Base-by-base conservation (phyloP, 176 grass and related monocot genomes). In the Cenchrus purpureus region DNA sequence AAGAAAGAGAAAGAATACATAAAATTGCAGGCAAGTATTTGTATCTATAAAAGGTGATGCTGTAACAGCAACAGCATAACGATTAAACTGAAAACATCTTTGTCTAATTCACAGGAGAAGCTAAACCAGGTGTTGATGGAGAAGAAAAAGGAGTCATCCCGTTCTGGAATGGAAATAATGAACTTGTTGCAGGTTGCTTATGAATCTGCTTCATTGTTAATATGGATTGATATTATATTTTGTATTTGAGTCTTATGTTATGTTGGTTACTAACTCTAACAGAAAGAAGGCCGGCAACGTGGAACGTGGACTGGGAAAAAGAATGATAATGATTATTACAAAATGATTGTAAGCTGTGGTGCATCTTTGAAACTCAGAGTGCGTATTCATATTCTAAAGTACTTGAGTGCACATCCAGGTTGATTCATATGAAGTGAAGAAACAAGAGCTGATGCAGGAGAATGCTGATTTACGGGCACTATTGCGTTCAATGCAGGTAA, bases 81-180 rank as follows among this genome's bases (percentile, higher is more conserved):
- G 28, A 76, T 81, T 42, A 49, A 4, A 64, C 68, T 84, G 46
- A 68, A 80, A 44, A 48, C 34, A 74, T 70, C 60, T 85, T 44
- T 50, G 65, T 83, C 46, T 78, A 46, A 82, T 77, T 82, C 88
- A 70, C 82, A 99, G 97, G 94, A 99, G 82, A 92, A 77, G 68
- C 82, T 99, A 84, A 99, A 99, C 77, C 94, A 99, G 78, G 97
- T 97, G 17, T 59, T 97, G 60, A 92, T 90, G 87, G 97, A 99
- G 85, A 97, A 99, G 89, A 99, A 99, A 84, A 99, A 97, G 74
- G 97, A 97, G 67, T 99, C 94, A 65, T 99, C 97, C 42, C 89
- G 90, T 76, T 96, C 91, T 73, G 97, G 97, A 59, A 99, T 99
- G 97, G 97, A 99, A 90, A 97, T 99, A 82, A 95, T 96, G 97